These are phyloP conservation scores for Auriscalpium microsporum DNA, from an alignment of 768 basidiomycete genomes.

Conservation along the genomic window DNA sequence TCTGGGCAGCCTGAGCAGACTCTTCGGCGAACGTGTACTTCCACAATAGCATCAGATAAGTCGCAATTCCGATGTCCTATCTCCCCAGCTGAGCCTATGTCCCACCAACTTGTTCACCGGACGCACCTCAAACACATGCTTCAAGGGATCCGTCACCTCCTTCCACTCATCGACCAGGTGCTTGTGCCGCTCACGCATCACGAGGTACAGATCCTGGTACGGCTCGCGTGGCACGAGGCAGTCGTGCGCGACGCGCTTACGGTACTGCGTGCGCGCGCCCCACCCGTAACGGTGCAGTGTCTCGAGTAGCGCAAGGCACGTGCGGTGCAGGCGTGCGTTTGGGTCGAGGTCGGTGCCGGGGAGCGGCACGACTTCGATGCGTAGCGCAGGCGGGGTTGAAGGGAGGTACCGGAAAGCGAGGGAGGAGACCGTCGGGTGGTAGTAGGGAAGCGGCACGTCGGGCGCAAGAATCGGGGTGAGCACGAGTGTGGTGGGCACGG, in stretches of 20 bases:
- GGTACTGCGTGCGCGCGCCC: constrained; percentile 74
- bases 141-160: constrained; percentile 77
- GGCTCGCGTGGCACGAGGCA: constrained; percentile 60
- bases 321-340: constrained; percentile 68
- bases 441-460: constrained; percentile 64
- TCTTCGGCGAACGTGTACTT: constrained; percentile 48
- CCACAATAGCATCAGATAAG: constrained; percentile 90
- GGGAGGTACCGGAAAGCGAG: constrained; percentile 73
- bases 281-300: constrained; percentile 83
- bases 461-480: constrained; percentile 47
- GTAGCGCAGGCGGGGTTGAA: constrained; percentile 28
- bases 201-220: constrained; percentile 87
- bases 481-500: constrained; percentile 33
- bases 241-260: constrained; percentile 83
- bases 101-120: not conserved
- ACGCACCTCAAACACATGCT: constrained; percentile 82
- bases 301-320: constrained; percentile 72
- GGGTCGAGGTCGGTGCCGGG: constrained; percentile 36
- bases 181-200: constrained; percentile 80
- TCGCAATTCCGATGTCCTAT: constrained; percentile 92
- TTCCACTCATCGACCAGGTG: constrained; percentile 67
- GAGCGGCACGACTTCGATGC: constrained; percentile 53
- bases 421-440: constrained; percentile 76
- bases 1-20: not conserved
- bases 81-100: not conserved